Base-by-base conservation (phyloP, 768 basidiomycete species). In the Hygrocybe coccinea region DNA sequence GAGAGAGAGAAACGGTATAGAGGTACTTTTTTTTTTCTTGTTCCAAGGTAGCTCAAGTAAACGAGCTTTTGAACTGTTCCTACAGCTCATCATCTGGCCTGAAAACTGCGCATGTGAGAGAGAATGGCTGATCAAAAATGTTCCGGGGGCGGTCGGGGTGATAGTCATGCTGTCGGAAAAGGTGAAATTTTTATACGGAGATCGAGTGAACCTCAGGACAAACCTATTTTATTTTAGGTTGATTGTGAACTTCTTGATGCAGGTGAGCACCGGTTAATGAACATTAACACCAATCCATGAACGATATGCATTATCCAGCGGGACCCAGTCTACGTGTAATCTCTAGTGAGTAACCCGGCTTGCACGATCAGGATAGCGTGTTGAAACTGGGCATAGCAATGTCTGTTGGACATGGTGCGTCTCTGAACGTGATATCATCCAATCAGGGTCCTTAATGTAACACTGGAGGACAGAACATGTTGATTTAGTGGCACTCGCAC, bases 371-470 rank as follows among this genome's bases (percentile, higher is more conserved):
- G 22, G 9, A 21, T 14, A 11, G 17, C 17, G 19, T n/a, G 15
- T 22, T n/a, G 49, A 29, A 5, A n/a, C 34, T 17, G 12, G 36
- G 50, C 44, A 21, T 17, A 43, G 97, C 95, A 0, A 89, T 95
- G 84, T 92, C 91, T 15, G 91, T 94, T 17, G 92, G 91, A 45
- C 89, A 86, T 64, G 89, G 91, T 89, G 56, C 54, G 79, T 59
- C 17, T 10, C 39, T 48, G 15, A 24, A 43, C 3, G 14, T 6
- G 49, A 10, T 1, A 1, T 12, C 15, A 22, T 34, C 11, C 15
- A 38, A 35, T 55, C n/a, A n/a, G n/a, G n/a, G n/a, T 33, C 44
- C 19, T 7, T 17, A 15, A 25, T 25, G 34, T 36, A 3, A 41
- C 24, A 34, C 29, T 5, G 6, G 41, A 45, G 19, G 49, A n/a